Percentiles rank a stretch among this genome's conserved stretches.
These are phyloP conservation scores for Calocera viscosa DNA, from an alignment of 768 basidiomycete species.

Conservation along the genomic window DNA sequence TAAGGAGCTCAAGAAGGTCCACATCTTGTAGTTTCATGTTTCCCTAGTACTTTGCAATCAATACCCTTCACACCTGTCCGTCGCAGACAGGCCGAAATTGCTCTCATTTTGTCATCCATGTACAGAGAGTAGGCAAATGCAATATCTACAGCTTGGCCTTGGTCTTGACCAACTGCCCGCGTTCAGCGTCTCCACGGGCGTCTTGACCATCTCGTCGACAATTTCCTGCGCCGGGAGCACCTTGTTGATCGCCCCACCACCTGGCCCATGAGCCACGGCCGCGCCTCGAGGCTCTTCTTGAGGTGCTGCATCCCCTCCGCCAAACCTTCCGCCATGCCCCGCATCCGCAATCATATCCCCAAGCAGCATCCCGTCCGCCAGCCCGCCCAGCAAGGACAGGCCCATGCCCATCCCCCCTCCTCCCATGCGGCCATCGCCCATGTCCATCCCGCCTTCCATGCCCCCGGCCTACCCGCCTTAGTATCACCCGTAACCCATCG, in stretches of 20 bases:
- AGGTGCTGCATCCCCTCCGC: conserved; percentile 42
- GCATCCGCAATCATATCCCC: conserved; percentile 31
- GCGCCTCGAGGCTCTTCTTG: conserved; percentile 54
- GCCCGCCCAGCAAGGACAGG: conserved; percentile 35
- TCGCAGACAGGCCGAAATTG: too few species aligned
- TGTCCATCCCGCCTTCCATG: too few species aligned
- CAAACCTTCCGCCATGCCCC: conserved; percentile 4
- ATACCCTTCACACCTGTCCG: too few species aligned
- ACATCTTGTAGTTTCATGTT: conserved; percentile 34
- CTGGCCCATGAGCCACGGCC: conserved; percentile 73
- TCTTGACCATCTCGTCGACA: conserved; percentile 67
- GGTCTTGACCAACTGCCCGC: conserved; percentile 16
- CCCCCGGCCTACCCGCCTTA: conserved; percentile 6
- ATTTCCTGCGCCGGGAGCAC: conserved; percentile 73
- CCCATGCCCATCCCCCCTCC: conserved; percentile 31
- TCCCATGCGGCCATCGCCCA: too few species aligned
- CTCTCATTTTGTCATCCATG: too few species aligned
- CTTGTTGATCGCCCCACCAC: conserved; percentile 52
- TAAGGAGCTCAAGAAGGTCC: conserved; percentile 67
- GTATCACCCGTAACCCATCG: conserved; percentile 11
- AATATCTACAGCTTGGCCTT: conserved; percentile 21
- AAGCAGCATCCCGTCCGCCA: conserved; percentile 40
- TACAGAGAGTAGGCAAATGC: neutral
- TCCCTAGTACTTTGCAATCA: neutral
- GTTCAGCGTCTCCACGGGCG: conserved; percentile 49